phyloP scores from a whole-genome alignment of 805 yeast genomes.

The Candida michaelii region DNA sequence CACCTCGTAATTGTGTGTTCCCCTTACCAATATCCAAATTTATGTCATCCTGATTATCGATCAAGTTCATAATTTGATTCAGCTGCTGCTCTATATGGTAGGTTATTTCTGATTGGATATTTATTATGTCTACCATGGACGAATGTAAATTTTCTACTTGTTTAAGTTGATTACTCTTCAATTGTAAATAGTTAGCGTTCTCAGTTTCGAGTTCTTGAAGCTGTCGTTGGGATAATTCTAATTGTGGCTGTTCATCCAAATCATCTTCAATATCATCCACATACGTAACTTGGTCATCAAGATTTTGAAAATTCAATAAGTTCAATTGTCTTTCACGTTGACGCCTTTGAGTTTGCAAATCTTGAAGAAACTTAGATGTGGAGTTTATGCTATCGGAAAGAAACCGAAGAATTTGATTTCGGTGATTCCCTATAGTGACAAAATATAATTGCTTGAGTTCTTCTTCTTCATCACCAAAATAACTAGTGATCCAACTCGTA shows the following conservation, averaged over 20 bases:
- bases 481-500: slow-evolving; percentile 18
- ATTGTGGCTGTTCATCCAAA: slow-evolving; percentile 16
- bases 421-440: slow-evolving; percentile 39
- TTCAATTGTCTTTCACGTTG: slow-evolving; percentile 38
- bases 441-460: slow-evolving; percentile 34
- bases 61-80: slow-evolving; percentile 60
- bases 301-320: slow-evolving; percentile 40
- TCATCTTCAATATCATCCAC: slow-evolving; percentile 7
- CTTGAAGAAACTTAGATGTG: slow-evolving; percentile 46
- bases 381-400: slow-evolving; percentile 44
- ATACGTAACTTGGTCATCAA: slow-evolving; percentile 24
- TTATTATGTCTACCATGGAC: slow-evolving; percentile 70
- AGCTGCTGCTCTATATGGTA: slow-evolving; percentile 73
- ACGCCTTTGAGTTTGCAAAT: slow-evolving; percentile 50
- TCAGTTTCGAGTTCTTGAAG: slow-evolving; percentile 58
- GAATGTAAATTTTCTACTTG: slow-evolving; percentile 60
- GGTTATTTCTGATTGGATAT: slow-evolving; percentile 71
- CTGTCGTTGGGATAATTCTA: slow-evolving; percentile 50
- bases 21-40: slow-evolving; percentile 67
- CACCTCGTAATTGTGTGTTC: slow-evolving; percentile 65
- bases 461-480: slow-evolving; percentile 32
- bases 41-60: slow-evolving; percentile 67
- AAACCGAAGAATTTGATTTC: slow-evolving; percentile 50
- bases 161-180: slow-evolving; percentile 59
- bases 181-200: slow-evolving; percentile 52